These are phyloP conservation scores for Schwanniomyces sp. DNA, from an alignment of 805 yeast species.

Conservation along the genomic window DNA sequence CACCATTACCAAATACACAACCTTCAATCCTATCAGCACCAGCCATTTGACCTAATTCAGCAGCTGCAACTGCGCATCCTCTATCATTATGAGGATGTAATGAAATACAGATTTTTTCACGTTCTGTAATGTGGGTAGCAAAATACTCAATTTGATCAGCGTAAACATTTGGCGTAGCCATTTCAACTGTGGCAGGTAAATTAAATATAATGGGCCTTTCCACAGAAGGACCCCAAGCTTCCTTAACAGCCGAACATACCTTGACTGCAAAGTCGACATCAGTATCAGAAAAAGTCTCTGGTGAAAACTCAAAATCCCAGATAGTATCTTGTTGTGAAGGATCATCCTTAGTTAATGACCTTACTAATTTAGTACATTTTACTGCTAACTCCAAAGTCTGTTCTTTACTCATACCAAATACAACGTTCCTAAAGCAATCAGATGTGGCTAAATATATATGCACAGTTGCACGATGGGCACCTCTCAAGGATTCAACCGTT, in stretches of 20 bases:
- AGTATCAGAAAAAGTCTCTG: slow-evolving; percentile 77
- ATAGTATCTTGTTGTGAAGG: slow-evolving; percentile 50
- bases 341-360: slow-evolving; percentile 69
- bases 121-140: slow-evolving; percentile 55
- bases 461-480: slow-evolving; percentile 74
- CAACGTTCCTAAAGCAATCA: slow-evolving; percentile 70
- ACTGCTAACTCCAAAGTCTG: slow-evolving; percentile 63
- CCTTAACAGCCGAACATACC: slow-evolving; percentile 73
- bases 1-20: slow-evolving; percentile 83
- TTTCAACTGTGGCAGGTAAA: slow-evolving; percentile 83
- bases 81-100: slow-evolving; percentile 84
- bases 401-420: slow-evolving; percentile 61
- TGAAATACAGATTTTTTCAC: slow-evolving; percentile 72
- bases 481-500: slow-evolving; percentile 69
- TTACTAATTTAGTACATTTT: slow-evolving; percentile 59
- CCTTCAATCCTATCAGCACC: slow-evolving; percentile 92
- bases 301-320: slow-evolving; percentile 79
- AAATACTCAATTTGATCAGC: slow-evolving; percentile 86
- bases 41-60: slow-evolving; percentile 77
- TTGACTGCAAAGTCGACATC: slow-evolving; percentile 60
- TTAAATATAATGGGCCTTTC: slow-evolving; percentile 74
- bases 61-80: slow-evolving; percentile 89
- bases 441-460: slow-evolving; percentile 79
- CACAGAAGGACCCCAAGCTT: slow-evolving; percentile 68
- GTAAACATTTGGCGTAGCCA: slow-evolving; percentile 76